Evolutionary conservation across 495 filamentous ascomycete species (phyloP).

Genomic region (Diplogelasinospora grovesii): DNA sequence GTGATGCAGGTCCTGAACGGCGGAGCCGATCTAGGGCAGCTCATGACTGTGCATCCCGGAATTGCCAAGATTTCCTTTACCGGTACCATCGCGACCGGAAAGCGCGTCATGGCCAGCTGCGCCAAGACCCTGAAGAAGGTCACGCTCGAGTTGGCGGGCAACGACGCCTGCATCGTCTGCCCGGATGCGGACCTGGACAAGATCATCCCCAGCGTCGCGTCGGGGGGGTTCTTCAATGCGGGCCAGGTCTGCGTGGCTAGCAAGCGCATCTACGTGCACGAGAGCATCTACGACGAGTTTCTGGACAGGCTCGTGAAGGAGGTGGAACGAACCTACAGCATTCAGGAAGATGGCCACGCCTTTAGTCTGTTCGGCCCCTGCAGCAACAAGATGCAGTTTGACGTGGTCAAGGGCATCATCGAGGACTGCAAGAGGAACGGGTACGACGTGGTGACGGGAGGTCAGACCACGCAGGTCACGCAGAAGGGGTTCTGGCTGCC

Average conservation of each 20-base stretch:
- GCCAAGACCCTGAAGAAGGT: slow-evolving; percentile 55
- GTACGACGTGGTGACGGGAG: slow-evolving; percentile 37
- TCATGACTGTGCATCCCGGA: slow-evolving; percentile 49
- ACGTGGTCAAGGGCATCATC: slow-evolving; percentile 44
- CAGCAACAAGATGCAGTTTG: slow-evolving; percentile 54
- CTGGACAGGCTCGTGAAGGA: slow-evolving; percentile 47
- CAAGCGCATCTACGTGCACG: slow-evolving; percentile 65
- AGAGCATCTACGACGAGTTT: slow-evolving; percentile 59
- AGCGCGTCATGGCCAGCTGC: slow-evolving; percentile 54
- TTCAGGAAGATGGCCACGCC: slow-evolving; percentile 38
- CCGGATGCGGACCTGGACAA: slow-evolving; percentile 59
- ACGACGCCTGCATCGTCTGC: slow-evolving; percentile 61
- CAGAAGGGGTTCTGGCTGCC: slow-evolving; percentile 41
- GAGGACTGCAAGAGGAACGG: slow-evolving; percentile 37
- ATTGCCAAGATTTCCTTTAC: slow-evolving; percentile 68
- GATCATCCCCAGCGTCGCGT: slow-evolving; percentile 44
- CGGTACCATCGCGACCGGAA: slow-evolving; percentile 57
- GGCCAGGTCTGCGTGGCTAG: slow-evolving; percentile 49
- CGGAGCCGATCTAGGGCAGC: slow-evolving; percentile 55
- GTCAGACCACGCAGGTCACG: slow-evolving; percentile 9
- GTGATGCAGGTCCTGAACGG: slow-evolving; percentile 63
- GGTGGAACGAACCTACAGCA: slow-evolving; percentile 41
- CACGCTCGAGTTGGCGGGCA: slow-evolving; percentile 53
- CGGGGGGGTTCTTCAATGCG: slow-evolving; percentile 52
- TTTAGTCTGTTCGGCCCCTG: slow-evolving; percentile 49